Evolutionary conservation across 176 grass and related monocot genomes (phyloP), one percentile per base, ranked within the genome.

Genomic region (Otatea glauca): DNA sequence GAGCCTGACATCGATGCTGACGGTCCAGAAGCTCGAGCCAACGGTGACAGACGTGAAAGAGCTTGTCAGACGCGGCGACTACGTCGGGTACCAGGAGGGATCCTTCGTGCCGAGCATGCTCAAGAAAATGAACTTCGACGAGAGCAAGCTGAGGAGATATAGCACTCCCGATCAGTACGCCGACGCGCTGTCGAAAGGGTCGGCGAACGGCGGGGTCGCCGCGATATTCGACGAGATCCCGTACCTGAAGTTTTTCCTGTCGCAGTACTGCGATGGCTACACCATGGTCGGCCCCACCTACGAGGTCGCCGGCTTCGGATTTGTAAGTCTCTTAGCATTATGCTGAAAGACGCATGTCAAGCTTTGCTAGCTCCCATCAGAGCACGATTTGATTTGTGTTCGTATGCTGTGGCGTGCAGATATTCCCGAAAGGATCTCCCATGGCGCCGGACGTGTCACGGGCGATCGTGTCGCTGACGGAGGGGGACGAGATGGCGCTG

Each of bases 201-300:
- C 82, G 14, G 88, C 71, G 4, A 81, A 88, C 17, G 88, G 92
- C 67, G 88, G 94, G 1, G 94, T 98, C 41, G 86, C 90, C 5
- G 93, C 89, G 5, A 45, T 98, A 61, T 87, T 98, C 42, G 96
- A 98, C 64, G 91, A 98, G 59, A 83, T 98, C 25, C 96, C 96
- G 6, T 98, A 93, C 68, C 89, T 98, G 5, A 93, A 89, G 68
- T n/a, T 93, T 4, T 95, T 98, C 76, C 85, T 98, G 62, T 89
- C 85, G 14, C 69, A 83, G 9, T 82, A 95, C 78, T 85, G 91
- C 72, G 79, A 76, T 45, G 75, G 87, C 5, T 95, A 87, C 86
- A 64, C 73, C 37, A 89, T 92, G 91, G 73, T 62, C n/a, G 89
- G 89, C 0, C 83, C 83, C 0, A 69, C 86, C 5, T 95, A 93